A percentile compares a stretch with the other conserved stretches of the same genome.
Conservation (phyloP, 345 rosid species). For the Gossypium australe region DNA sequence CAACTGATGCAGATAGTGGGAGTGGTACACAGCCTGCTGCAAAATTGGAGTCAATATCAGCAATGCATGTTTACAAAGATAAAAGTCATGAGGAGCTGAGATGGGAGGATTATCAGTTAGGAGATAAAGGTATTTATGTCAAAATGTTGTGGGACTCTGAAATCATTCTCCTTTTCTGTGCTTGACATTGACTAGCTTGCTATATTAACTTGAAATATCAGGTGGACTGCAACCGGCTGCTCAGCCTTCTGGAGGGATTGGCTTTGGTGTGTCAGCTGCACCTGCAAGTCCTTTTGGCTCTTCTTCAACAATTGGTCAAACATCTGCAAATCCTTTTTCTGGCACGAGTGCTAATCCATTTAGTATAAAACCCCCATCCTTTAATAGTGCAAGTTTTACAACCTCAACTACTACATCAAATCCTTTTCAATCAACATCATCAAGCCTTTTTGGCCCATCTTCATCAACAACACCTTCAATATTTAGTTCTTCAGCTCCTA, state of each 20-base stretch:
- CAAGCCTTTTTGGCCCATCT: slow-evolving; percentile 44
- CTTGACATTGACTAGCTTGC: not conserved
- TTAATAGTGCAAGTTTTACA: slow-evolving; percentile 36
- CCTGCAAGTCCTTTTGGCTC: slow-evolving; percentile 50
- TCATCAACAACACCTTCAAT: slow-evolving; percentile 36
- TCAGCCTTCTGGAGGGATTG: slow-evolving; percentile 57
- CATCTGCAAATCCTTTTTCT: slow-evolving; percentile 46
- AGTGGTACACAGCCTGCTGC: slow-evolving; percentile 55
- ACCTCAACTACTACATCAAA: slow-evolving; percentile 31
- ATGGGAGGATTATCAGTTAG: slow-evolving; percentile 92
- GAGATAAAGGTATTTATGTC: slow-evolving; percentile 73
- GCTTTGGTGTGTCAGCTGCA: slow-evolving; percentile 44
- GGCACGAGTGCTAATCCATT: slow-evolving; percentile 45
- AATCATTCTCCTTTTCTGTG: slow-evolving; percentile 8
- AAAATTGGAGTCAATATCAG: slow-evolving; percentile 85
- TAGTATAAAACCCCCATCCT: slow-evolving; percentile 39
- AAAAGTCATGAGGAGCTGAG: slow-evolving; percentile 91
- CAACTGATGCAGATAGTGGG: slow-evolving; percentile 54
- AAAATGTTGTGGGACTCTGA: not conserved
- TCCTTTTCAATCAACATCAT: slow-evolving; percentile 32
- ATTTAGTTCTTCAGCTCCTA: slow-evolving; percentile 44
- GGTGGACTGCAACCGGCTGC: slow-evolving; percentile 70
- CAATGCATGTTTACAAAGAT: slow-evolving; percentile 68
- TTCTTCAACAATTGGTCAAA: slow-evolving; percentile 37
- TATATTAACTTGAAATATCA: slow-evolving; percentile 25